Base-by-base conservation (phyloP, 2,329 filamentous ascomycete species). In the Atkinsonella texensis region DNA sequence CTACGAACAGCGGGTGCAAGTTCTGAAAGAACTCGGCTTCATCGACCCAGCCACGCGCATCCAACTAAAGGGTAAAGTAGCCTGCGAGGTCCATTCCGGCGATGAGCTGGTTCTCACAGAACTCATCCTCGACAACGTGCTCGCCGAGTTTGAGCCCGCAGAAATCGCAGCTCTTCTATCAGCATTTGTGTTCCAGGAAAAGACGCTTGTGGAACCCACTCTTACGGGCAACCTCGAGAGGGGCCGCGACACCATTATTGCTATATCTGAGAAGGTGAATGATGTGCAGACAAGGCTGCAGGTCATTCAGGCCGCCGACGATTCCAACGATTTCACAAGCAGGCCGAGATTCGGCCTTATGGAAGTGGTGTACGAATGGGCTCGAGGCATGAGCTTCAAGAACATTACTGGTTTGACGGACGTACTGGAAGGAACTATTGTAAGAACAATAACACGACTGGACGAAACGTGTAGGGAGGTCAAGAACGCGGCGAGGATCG, bases 341-440 rank as follows among this genome's bases (percentile, higher is more conserved):
- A 79, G 84, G 51, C 89, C 90, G 2, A 80, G 91, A 10, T 98
- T 98, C 64, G 93, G 91, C 1, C 78, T 98, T 52, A 89, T 95
- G 65, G 93, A 98, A 68, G 93, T 98, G 0, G 94, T 98, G 35
- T 96, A 97, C 65, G 93, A 98, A 68, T 98, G 93, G 93, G 93
- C 93, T 10, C 77, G 89, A 48, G 93, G 93, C 28, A 97, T 97
- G 89, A 91, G 87, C 49, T 98, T 98, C 76, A 95, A 94, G 70
- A 91, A 93, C 57, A 98, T 98, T 59, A 97, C 91, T 0, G 87
- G 91, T 58, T 71, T 98, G 63, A 98, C 93, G 8, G 91, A 97
- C 66, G 90, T 98, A 52, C 81, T 97, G 61, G 93, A 98, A 68
- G 93, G 93, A 1, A 97, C 93, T 0, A 97, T 98, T 70, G 93